Evolutionary conservation across 225 moss, liverwort and hornwort genomes (phyloP).

Genomic region (Bryum argenteum): DNA sequence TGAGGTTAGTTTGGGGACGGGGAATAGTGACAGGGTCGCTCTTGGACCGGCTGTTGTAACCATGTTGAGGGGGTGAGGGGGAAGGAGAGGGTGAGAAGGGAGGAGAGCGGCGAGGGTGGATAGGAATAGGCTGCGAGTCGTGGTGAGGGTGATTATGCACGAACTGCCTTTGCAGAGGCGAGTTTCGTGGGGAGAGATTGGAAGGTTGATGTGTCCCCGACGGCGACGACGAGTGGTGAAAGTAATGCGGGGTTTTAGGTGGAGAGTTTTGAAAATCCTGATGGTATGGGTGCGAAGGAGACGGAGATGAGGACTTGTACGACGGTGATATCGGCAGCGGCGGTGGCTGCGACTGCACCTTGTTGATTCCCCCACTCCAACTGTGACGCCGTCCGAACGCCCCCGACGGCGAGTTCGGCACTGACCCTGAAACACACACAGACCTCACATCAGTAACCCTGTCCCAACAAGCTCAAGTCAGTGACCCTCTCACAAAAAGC

Average conservation of each 20-base stretch:
- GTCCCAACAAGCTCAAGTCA: background rate
- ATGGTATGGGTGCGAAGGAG: constrained; percentile 70
- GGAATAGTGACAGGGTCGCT: constrained; percentile 97
- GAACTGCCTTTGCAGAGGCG: constrained; percentile 70
- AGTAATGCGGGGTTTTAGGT: constrained; percentile 62
- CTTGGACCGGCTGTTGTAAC: constrained; percentile 43
- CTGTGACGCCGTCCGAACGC: constrained; percentile 86
- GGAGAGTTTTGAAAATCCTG: constrained; percentile 70
- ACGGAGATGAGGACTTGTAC: constrained; percentile 68
- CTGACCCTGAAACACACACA: constrained; percentile 53
- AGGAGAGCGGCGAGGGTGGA: constrained; percentile 63
- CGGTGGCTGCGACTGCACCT: constrained; percentile 56
- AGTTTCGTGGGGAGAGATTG: constrained; percentile 76
- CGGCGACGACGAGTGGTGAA: constrained; percentile 51
- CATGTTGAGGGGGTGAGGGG: constrained; percentile 82
- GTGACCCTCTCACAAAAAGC: too few relatives aligned
- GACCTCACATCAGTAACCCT: constrained; percentile 18
- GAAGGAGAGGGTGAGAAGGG: constrained; percentile 86
- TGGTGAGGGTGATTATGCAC: constrained; percentile 59
- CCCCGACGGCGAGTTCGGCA: constrained; percentile 79
- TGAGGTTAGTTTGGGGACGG: constrained; percentile 43
- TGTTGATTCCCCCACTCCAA: constrained; percentile 86
- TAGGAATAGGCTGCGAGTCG: constrained; percentile 85
- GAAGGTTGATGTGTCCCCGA: constrained; percentile 50
- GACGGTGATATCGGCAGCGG: constrained; percentile 63